These are phyloP conservation scores for Penicillium goetzii DNA, from an alignment of 495 filamentous ascomycete genomes.

Conservation along the genomic window DNA sequence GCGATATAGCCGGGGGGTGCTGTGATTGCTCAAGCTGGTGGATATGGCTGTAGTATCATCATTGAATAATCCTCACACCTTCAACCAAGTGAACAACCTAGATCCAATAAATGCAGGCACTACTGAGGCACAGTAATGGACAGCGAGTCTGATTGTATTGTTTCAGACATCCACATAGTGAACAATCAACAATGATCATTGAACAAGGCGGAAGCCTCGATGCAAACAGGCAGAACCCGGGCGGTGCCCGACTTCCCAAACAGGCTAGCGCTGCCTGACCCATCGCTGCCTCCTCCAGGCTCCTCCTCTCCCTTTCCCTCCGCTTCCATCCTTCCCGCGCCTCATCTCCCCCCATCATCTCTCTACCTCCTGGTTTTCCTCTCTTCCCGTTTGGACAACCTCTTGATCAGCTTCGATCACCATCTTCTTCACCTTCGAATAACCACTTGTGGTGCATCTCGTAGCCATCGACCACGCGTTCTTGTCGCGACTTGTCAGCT, in stretches of 20 bases:
- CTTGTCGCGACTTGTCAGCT: constrained; percentile 19
- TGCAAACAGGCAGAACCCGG: constrained; percentile 28
- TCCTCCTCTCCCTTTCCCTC: constrained; percentile 18
- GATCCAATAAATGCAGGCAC: not conserved
- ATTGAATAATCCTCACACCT: not conserved
- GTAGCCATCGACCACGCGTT: constrained; percentile 22
- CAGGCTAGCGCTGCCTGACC: constrained; percentile 11
- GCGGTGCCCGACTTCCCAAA: constrained; percentile 19
- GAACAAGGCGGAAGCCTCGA: not conserved
- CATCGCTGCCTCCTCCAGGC: constrained; percentile 12
- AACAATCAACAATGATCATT: not conserved
- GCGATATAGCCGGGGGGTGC: constrained; percentile 7
- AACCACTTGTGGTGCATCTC: constrained; percentile 4
- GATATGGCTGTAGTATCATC: not conserved
- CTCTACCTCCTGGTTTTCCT: constrained; percentile 14
- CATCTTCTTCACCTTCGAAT: constrained; percentile 17
- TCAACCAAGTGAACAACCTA: not conserved
- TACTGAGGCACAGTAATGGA: not conserved
- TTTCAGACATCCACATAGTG: not conserved
- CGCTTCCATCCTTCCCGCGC: constrained; percentile 22
- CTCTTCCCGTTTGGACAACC: not conserved
- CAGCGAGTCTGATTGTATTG: not conserved
- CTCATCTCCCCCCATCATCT: constrained; percentile 14
- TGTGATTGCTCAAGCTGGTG: not conserved
- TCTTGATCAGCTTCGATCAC: constrained; percentile 6